These are phyloP conservation scores for Pogostemon cablin DNA, from an alignment of 257 asterid species.

Conservation along the genomic window DNA sequence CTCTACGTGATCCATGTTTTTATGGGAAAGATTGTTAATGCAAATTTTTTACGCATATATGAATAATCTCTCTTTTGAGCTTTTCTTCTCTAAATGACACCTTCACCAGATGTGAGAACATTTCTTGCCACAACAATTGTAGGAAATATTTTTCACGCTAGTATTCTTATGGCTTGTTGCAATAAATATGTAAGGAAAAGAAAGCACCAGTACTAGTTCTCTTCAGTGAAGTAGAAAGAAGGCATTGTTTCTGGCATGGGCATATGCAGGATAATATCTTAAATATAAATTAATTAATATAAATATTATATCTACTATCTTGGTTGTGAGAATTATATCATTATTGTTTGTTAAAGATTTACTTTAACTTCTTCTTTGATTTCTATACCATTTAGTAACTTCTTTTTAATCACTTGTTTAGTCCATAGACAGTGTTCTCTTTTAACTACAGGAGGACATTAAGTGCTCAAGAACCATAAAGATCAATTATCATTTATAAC, in stretches of 20 bases:
- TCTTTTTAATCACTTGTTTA: neutral
- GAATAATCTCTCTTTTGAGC: neutral
- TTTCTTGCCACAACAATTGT: slow-evolving; percentile 5
- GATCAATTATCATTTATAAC: slow-evolving; percentile 20
- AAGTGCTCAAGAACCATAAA: slow-evolving; percentile 4
- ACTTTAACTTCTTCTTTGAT: neutral
- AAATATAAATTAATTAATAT: neutral
- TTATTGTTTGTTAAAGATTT: neutral
- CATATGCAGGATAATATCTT: slow-evolving; percentile 1
- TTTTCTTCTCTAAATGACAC: slow-evolving; percentile 6
- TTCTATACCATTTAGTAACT: neutral
- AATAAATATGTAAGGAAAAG: neutral
- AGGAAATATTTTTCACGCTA: neutral
- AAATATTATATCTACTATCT: neutral
- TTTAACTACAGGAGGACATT: slow-evolving; percentile 10
- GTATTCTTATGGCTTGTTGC: neutral
- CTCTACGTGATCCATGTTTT: neutral
- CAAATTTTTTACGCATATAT: neutral
- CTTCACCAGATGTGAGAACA: slow-evolving; percentile 14
- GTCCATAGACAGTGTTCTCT: slow-evolving; percentile 19
- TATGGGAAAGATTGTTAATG: neutral
- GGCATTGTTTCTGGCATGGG: neutral
- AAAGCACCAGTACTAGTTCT: neutral
- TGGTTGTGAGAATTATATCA: slow-evolving; percentile 18
- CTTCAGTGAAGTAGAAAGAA: neutral